These are phyloP conservation scores for Trichoderma cornu-damae DNA, from an alignment of 2,329 filamentous ascomycete species.

Conservation along the genomic window DNA sequence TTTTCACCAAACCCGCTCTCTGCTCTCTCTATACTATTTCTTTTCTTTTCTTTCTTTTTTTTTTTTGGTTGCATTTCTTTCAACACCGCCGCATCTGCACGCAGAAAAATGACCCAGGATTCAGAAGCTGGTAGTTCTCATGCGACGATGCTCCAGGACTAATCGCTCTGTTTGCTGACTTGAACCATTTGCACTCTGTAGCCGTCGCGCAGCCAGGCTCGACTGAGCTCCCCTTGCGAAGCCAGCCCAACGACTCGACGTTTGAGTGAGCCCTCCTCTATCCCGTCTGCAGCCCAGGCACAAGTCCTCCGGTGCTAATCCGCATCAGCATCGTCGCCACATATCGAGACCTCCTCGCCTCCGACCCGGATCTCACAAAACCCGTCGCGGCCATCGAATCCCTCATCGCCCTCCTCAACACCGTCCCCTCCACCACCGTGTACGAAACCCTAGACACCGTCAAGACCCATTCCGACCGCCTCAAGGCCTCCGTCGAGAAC, in stretches of 20 bases:
- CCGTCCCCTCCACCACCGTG: slow-evolving; percentile 76
- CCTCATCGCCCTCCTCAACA: slow-evolving; percentile 77
- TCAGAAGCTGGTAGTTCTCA: slow-evolving; percentile 2
- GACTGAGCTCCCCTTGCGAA: slow-evolving; percentile 24
- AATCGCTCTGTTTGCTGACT: neutral
- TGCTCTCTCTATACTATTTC: neutral
- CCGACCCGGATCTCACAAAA: slow-evolving; percentile 84
- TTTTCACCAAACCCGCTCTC: too few species aligned
- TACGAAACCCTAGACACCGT: slow-evolving; percentile 90
- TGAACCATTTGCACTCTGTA: slow-evolving; percentile 3
- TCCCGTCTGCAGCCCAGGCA: neutral
- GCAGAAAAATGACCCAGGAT: neutral
- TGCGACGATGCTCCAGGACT: neutral
- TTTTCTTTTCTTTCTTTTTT: too few species aligned
- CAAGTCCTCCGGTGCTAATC: neutral
- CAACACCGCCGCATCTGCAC: neutral
- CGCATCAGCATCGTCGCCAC: slow-evolving; percentile 51
- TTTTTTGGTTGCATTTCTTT: neutral
- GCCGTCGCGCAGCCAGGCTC: slow-evolving; percentile 5
- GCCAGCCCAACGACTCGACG: slow-evolving; percentile 24
- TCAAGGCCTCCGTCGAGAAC: slow-evolving; percentile 77
- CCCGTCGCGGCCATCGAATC: slow-evolving; percentile 92
- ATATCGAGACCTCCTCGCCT: slow-evolving; percentile 50
- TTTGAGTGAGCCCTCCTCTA: slow-evolving; percentile 33
- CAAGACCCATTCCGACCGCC: slow-evolving; percentile 66